These are phyloP conservation scores for Metarhizium rileyi DNA, from an alignment of 2,329 filamentous ascomycete genomes.

Conservation along the genomic window DNA sequence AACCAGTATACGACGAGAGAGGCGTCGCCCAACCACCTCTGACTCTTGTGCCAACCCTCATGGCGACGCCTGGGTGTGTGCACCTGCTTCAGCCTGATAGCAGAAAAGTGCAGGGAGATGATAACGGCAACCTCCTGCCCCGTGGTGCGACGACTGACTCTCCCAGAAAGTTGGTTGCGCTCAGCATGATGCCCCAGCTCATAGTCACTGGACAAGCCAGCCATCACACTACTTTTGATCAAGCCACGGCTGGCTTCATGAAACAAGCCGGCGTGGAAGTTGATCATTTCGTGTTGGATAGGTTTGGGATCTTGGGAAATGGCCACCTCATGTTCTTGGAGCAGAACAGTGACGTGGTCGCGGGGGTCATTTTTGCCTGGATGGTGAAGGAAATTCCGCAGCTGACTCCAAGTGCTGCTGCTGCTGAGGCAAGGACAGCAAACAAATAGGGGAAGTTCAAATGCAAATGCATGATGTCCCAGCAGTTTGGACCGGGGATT, in stretches of 20 bases:
- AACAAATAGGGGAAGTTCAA: too few species aligned
- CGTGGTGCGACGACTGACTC: neutral
- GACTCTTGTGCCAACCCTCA: neutral
- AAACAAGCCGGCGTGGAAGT: slow-evolving; percentile 38
- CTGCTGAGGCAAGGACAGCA: too few species aligned
- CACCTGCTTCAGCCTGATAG: slow-evolving; percentile 10
- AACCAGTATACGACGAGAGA: too few species aligned
- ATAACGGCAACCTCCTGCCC: neutral
- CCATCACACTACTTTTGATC: slow-evolving; percentile 44
- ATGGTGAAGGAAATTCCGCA: neutral
- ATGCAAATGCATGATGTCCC: too few species aligned
- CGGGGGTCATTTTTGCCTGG: slow-evolving; percentile 8
- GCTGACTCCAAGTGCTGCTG: too few species aligned
- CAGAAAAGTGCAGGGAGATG: neutral
- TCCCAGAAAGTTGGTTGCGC: slow-evolving; percentile 33
- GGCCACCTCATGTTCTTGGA: slow-evolving; percentile 47
- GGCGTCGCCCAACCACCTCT: neutral
- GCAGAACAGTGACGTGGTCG: slow-evolving; percentile 37
- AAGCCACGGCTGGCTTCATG: slow-evolving; percentile 42
- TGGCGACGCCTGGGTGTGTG: neutral
- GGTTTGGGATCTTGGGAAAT: slow-evolving; percentile 39
- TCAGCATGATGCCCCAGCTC: slow-evolving; percentile 36
- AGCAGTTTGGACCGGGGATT: too few species aligned
- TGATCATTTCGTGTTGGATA: slow-evolving; percentile 33
- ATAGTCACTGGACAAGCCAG: slow-evolving; percentile 43